phyloP scores from a whole-genome alignment of 192 early-diverging fungal genomes.

The Coemansia sp. region DNA sequence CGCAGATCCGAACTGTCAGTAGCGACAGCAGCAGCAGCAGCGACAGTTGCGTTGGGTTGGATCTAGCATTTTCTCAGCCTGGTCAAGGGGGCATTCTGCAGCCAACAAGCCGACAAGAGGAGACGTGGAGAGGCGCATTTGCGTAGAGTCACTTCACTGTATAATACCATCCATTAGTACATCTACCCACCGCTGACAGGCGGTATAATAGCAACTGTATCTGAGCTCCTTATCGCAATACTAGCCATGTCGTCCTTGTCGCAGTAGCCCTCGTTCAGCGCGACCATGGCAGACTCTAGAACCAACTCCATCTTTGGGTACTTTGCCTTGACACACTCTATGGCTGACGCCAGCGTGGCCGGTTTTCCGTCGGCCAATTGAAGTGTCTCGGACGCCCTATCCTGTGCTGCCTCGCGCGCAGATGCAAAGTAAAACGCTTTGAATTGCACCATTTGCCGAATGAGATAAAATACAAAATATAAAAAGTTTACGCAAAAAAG shows the following conservation, averaged over 20 bases:
- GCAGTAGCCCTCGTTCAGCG: conserved; percentile 34
- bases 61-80: background rate
- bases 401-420: conserved; percentile 30
- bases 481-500: too few species aligned
- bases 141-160: background rate
- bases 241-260: background rate
- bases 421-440: conserved; percentile 44
- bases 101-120: background rate
- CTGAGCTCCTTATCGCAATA: conserved; percentile 11
- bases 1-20: conserved; percentile 5
- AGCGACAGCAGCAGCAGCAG: background rate
- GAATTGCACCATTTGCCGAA: conserved; percentile 6
- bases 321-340: conserved; percentile 7
- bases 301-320: conserved; percentile 8
- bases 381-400: background rate
- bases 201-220: conserved; percentile 40
- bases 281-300: conserved; percentile 16
- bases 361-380: background rate
- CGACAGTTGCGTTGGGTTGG: background rate
- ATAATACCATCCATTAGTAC: background rate
- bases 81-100: background rate
- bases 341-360: background rate
- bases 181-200: conserved; percentile 46
- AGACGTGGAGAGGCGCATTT: background rate
- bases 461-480: background rate